Base-by-base conservation (phyloP, 2,329 filamentous ascomycete species). In the Diaporthe destruens region DNA sequence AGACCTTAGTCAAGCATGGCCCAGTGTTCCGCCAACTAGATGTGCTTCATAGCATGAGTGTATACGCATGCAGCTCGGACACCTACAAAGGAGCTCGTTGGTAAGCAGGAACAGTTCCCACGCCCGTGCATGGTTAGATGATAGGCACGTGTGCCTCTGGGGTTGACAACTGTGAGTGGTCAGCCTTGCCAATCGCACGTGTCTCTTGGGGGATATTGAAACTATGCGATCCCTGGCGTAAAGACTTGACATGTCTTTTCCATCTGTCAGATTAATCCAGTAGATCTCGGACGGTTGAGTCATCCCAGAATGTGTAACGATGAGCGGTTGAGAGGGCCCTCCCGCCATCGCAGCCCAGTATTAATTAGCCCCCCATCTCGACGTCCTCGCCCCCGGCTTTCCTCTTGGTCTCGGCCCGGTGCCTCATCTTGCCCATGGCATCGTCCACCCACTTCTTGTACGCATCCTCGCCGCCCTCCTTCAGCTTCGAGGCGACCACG, bases 401-500 rank as follows among this genome's bases (percentile, higher is more conserved):
- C 74, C 77, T 78, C 44, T 77, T 78, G 70, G 81, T 80, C 68
- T 79, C 77, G 74, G 80, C 74, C 75, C 80, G 79, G 72, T 76
- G 77, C 74, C 73, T 75, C 75, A 80, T 78, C 75, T 77, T 81
- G 23, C 77, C 74, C 42, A 76, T 80, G 2, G 77, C 90, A 72
- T 93, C 90, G 69, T 89, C 88, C 20, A 96, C 84, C 94, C 94
- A 97, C 77, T 85, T 85, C 1, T 92, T 87, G 81, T 96, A 96
- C 16, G 86, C 90, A 16, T 85, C 88, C 3, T 88, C 85, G 3
- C 88, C 85, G 0, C 89, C 92, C 75, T 92, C 87, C 73, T 87
- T 85, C 53, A 97, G 80, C 86, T 97, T 98, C 74, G 85, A 82
- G 75, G 84, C 87, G n/a, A 94, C 93, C 5, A 98, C 96, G 0